Evolutionary conservation across 2,329 filamentous ascomycete species (phyloP), one percentile per base, ranked within the genome.

Genomic region (Apiospora pterosperma): DNA sequence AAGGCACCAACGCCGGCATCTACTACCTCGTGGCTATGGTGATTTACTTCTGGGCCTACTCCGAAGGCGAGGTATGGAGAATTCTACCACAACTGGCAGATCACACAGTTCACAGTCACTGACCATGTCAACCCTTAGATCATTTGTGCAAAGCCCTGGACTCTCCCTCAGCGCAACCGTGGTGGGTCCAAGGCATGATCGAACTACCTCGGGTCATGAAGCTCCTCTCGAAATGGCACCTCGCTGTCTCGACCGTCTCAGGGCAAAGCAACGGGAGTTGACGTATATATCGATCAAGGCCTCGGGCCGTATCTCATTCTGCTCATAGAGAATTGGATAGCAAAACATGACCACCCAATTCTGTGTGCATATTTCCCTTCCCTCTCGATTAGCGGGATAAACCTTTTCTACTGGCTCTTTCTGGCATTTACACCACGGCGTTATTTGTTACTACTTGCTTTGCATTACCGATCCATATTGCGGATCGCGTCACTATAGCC

Each of bases 41-140:
- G 8, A 90, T 96, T 16, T 99, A 98, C 78, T 97, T 98, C 73
- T 97, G 94, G 94, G 96, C 92, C 1, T 98, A 96, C 74, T 96
- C 91, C 73, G 95, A 99, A 79, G 96, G 96, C 79, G 96, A 99
- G 90, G 94, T 97, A 79, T 75, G 90, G 82, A 69, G 19, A 63
- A 67, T 21, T 63, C 36, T 52, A 19, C n/a, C 31, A 16, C 31
- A 14, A 14, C 60, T 3, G 7, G 7, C 6, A 5, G 3, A 10
- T 34, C 34, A 48, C 34, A 48, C 34, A 68, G 21, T 16, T 42
- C 60, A 60, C 61, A 61, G 3, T 12, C 19, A 44, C 64, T 64
- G 66, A 65, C 16, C 59, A 11, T 21, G 14, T 19, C 12, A 25
- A 48, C 60, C 25, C 36, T 64, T 64, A 91, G 88, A 85, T 90